These are phyloP conservation scores for Apophysomyces ossiformis DNA, from an alignment of 371 early-diverging fungal genomes.

Conservation along the genomic window DNA sequence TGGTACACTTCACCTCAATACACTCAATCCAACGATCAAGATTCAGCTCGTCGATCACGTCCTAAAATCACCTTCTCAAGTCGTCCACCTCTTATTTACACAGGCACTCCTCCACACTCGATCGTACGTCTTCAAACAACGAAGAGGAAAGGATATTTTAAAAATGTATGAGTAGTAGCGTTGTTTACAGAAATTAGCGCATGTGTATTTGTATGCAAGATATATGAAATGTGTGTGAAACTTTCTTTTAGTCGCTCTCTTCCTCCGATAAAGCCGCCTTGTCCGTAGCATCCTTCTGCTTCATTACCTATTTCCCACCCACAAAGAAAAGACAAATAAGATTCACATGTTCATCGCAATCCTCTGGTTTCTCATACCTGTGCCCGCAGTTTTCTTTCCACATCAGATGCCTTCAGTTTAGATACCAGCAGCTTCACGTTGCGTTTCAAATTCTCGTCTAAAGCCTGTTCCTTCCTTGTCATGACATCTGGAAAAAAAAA, in stretches of 20 bases:
- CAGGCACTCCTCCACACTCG: not conserved
- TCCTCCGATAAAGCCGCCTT: not conserved
- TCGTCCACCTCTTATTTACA: not conserved
- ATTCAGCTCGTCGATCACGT: not conserved
- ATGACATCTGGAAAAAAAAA: constrained; percentile 29
- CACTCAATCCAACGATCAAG: not conserved
- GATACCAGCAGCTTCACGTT: constrained; percentile 40
- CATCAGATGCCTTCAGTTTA: constrained; percentile 33
- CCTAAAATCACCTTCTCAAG: not conserved
- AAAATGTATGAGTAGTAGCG: not conserved
- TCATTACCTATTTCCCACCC: not conserved
- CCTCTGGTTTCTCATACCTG: constrained; percentile 22
- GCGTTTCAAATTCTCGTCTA: constrained; percentile 38
- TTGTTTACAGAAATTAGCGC: not conserved
- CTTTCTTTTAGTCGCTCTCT: not conserved
- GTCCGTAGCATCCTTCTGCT: not conserved
- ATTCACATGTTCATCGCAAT: not conserved
- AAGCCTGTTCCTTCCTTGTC: constrained; percentile 29
- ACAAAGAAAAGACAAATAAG: not conserved
- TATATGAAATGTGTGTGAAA: not conserved
- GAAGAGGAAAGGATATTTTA: not conserved
- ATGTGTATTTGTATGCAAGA: not conserved
- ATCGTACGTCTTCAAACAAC: not conserved
- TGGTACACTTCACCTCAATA: constrained; percentile 16
- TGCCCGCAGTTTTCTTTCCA: constrained; percentile 40